Evolutionary conservation across 2,329 filamentous ascomycete species (phyloP).

Genomic region (Falciphora oryzae): DNA sequence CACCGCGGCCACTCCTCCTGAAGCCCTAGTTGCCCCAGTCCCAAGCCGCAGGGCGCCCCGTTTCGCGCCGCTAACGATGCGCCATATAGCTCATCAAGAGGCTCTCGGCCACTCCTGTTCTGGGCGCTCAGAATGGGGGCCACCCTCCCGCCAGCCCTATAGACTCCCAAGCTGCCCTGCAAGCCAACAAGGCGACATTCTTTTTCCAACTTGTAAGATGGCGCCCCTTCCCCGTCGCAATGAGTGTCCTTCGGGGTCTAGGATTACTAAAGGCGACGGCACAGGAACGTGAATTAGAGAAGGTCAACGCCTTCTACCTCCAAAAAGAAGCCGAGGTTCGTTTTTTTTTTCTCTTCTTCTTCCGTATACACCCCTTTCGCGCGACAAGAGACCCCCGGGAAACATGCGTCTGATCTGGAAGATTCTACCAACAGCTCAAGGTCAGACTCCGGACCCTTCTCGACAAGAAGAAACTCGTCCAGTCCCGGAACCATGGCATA

Average conservation of each 20-base stretch:
- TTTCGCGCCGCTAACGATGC: conserved; percentile 23
- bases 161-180: conserved; percentile 83
- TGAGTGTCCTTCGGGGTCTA: conserved; percentile 16
- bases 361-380: background rate
- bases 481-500: conserved; percentile 68
- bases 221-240: conserved; percentile 10
- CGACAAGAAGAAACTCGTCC: conserved; percentile 90
- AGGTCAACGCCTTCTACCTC: conserved; percentile 95
- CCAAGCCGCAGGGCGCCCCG: background rate
- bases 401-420: conserved; percentile 11
- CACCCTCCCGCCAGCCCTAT: conserved; percentile 39
- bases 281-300: conserved; percentile 94
- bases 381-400: background rate
- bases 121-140: conserved; percentile 67
- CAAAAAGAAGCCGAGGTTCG: conserved; percentile 96
- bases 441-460: conserved; percentile 85
- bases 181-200: conserved; percentile 97
- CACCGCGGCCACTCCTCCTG: background rate
- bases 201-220: conserved; percentile 86
- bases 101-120: conserved; percentile 82
- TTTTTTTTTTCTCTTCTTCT: conserved; percentile 15
- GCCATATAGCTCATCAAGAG: conserved; percentile 86
- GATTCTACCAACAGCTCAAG: conserved; percentile 60
- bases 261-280: conserved; percentile 31
- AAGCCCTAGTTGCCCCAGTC: background rate